Evolutionary conservation across 2,329 filamentous ascomycete genomes (phyloP).

Genomic region (Furcasterigmium sp.): DNA sequence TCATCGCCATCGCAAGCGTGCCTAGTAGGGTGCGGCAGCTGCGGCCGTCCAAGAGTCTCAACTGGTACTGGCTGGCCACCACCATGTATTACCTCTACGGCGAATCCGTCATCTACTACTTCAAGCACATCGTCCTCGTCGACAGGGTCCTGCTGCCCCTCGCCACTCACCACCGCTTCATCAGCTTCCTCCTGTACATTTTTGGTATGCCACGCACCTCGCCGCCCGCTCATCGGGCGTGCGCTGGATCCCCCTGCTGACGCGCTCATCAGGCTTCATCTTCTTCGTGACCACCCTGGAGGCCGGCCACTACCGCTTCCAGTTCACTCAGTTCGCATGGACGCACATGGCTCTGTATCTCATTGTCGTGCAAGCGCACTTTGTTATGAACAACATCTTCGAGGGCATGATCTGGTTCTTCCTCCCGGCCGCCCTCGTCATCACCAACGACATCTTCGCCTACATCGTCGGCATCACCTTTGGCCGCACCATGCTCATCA

Average conservation of each 20-base stretch:
- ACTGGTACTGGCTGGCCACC: conserved; percentile 98
- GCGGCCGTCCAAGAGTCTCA: conserved; percentile 90
- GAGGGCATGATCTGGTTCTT: conserved; percentile 99
- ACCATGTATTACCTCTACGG: conserved; percentile 99
- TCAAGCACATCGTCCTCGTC: conserved; percentile 96
- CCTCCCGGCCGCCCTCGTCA: conserved; percentile 87
- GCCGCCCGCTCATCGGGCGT: not conserved
- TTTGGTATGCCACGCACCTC: conserved; percentile 62
- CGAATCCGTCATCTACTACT: conserved; percentile 99
- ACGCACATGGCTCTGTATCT: conserved; percentile 98
- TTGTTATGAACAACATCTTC: conserved; percentile 99
- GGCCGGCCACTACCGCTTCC: conserved; percentile 94
- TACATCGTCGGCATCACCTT: conserved; percentile 98
- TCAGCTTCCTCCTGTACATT: conserved; percentile 96
- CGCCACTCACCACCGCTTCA: conserved; percentile 96
- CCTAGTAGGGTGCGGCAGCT: conserved; percentile 87
- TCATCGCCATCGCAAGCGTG: conserved; percentile 95
- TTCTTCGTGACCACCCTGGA: conserved; percentile 95
- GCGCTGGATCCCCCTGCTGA: too few relatives aligned
- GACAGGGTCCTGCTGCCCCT: conserved; percentile 89
- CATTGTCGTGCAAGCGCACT: conserved; percentile 96
- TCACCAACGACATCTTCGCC: conserved; percentile 98
- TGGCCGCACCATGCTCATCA: conserved; percentile 92
- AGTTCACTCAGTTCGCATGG: conserved; percentile 99
- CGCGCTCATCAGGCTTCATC: conserved; percentile 69